phyloP scores from a whole-genome alignment of 129 eudicot genomes.

The Flaveria brownii region DNA sequence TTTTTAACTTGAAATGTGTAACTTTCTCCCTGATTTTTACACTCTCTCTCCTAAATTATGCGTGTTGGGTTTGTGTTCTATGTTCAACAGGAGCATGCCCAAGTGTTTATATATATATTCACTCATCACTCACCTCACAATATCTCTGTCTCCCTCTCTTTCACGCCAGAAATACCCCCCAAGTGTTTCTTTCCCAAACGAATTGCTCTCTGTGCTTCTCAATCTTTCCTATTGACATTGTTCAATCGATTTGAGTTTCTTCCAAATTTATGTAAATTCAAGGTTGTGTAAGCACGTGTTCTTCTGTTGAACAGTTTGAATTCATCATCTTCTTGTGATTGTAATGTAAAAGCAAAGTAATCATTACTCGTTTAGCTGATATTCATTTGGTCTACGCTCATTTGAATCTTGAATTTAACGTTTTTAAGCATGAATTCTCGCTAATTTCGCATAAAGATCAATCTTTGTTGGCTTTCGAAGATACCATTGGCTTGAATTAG shows the following conservation, averaged over 20 bases:
- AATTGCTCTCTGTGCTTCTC: slow-evolving; percentile 11
- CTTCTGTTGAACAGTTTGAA: background rate
- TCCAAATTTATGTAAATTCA: slow-evolving; percentile 16
- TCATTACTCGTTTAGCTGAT: no score
- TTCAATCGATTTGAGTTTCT: slow-evolving; percentile 14
- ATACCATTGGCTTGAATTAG: no score
- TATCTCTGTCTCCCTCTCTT: slow-evolving; percentile 31
- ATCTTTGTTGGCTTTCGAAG: no score
- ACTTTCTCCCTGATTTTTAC: background rate
- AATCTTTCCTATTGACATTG: background rate
- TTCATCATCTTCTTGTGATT: slow-evolving; percentile 1
- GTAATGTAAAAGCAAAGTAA: slow-evolving; percentile 39
- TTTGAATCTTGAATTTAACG: no score
- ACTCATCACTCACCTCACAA: slow-evolving; percentile 36
- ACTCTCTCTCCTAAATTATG: slow-evolving; percentile 25
- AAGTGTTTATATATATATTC: slow-evolving; percentile 38
- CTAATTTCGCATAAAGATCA: slow-evolving; percentile 13
- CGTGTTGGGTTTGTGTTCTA: slow-evolving; percentile 33
- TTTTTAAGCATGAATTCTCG: slow-evolving; percentile 17
- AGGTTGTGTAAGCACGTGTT: slow-evolving; percentile 25
- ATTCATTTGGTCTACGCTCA: no score
- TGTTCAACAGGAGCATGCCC: slow-evolving; percentile 20
- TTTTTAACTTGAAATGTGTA: background rate
- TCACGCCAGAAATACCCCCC: background rate
- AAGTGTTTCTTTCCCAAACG: slow-evolving; percentile 23